These are phyloP conservation scores for Triadica sebifera DNA, from an alignment of 345 rosid species.

Conservation along the genomic window DNA sequence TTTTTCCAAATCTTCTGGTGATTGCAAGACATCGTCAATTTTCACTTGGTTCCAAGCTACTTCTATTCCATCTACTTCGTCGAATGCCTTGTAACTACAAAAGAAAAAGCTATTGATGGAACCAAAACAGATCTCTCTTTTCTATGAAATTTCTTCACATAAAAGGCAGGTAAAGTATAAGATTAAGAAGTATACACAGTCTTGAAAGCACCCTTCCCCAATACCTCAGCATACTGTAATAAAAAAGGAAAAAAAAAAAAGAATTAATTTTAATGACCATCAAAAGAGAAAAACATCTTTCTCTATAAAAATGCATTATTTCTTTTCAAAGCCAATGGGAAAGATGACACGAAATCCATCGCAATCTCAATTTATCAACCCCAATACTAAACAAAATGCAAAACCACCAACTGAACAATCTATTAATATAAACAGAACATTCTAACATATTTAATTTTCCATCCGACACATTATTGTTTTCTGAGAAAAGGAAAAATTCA, in stretches of 20 bases:
- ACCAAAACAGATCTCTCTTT: neutral
- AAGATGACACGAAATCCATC: slow-evolving; percentile 1
- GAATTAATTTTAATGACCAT: neutral
- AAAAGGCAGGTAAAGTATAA: slow-evolving; percentile 21
- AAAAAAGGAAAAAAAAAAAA: slow-evolving; percentile 11
- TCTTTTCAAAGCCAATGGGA: neutral
- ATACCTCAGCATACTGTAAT: slow-evolving; percentile 64
- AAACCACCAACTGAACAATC: neutral
- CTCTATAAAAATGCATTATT: neutral
- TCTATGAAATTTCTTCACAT: neutral
- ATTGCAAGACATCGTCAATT: slow-evolving; percentile 66
- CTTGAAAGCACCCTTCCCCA: slow-evolving; percentile 94
- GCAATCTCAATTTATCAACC: neutral
- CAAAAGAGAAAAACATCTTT: neutral
- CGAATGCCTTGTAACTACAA: slow-evolving; percentile 82
- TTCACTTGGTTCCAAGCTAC: slow-evolving; percentile 89
- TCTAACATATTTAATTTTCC: too few relatives aligned
- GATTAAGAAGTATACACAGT: slow-evolving; percentile 68
- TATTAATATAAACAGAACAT: neutral
- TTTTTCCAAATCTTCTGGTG: slow-evolving; percentile 65
- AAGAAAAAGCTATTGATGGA: neutral
- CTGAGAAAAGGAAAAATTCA: too few relatives aligned
- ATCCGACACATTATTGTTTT: too few relatives aligned
- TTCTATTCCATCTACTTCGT: slow-evolving; percentile 76
- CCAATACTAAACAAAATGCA: neutral